A percentile compares a stretch with the other conserved stretches of the same genome.
Evolutionary conservation across 2,329 filamentous ascomycete species (phyloP).

Genomic region (Aspergillus sp.): DNA sequence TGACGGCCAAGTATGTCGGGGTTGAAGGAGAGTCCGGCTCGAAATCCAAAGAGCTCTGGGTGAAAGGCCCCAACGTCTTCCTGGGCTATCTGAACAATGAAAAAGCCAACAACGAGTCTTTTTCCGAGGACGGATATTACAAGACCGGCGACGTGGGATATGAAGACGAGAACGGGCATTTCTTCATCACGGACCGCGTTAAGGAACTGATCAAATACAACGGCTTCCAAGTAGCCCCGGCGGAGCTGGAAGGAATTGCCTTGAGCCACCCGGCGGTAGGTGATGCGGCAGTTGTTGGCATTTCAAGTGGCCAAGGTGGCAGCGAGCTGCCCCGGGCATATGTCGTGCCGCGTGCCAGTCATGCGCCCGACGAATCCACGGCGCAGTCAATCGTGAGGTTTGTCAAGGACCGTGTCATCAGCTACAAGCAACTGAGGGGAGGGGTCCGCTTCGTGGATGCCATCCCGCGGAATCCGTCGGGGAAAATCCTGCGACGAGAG

Average conservation of each 20-base stretch:
- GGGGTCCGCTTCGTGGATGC: constrained; percentile 7
- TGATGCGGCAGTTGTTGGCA: constrained; percentile 49
- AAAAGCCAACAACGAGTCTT: constrained; percentile 55
- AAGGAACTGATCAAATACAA: constrained; percentile 52
- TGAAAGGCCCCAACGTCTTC: constrained; percentile 71
- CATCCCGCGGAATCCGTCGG: constrained; percentile 11
- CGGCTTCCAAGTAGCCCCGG: constrained; percentile 55
- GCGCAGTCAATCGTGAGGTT: constrained; percentile 21
- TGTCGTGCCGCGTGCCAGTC: constrained; percentile 35
- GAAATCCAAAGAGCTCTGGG: constrained; percentile 44
- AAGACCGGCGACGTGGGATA: constrained; percentile 71
- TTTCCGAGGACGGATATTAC: constrained; percentile 64
- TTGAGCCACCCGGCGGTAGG: constrained; percentile 33
- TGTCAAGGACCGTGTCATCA: constrained; percentile 6
- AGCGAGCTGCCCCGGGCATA: constrained; percentile 57
- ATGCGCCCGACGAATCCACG: constrained; percentile 18
- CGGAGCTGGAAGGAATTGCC: constrained; percentile 46
- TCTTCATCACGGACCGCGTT: constrained; percentile 71
- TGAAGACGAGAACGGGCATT: constrained; percentile 60
- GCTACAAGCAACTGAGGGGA: constrained; percentile 11
- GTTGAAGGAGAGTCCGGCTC: constrained; percentile 3
- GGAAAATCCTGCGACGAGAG: constrained; percentile 7
- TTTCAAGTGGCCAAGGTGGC: constrained; percentile 45
- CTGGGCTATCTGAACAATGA: constrained; percentile 63
- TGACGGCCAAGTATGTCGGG: constrained; percentile 6